Base-by-base conservation (phyloP, 345 rosid genomes). In the Syzygium oleosum region DNA sequence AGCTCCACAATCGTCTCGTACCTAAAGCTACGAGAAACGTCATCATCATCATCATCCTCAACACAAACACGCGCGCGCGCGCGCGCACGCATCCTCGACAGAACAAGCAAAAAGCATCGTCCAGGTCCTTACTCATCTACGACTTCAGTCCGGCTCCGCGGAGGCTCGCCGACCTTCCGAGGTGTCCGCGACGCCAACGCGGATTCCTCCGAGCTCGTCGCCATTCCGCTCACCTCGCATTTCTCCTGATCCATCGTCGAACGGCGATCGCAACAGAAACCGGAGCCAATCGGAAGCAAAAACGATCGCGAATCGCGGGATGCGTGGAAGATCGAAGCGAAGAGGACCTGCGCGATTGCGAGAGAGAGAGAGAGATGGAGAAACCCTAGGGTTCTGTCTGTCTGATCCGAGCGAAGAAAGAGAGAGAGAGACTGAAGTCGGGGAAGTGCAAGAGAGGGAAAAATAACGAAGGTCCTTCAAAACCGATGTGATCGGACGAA, bases 1-100 rank as follows among this genome's bases (percentile, higher is more conserved):
- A 91, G 51, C 84, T 91, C 93, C 49, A 86, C 89, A 46, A 93
- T 84, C 27, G 49, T 17, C 88, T 87, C 89, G 85, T 85, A 89
- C 61, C 94, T 94, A 87, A 61, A 83, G 79, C 52, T 73, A 65
- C 25, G 12, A 86, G 17, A 51, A 61, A 22, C 87, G 52, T 34
- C 49, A 65, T 49, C 41, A 6, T 59, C 51, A 85, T n/a, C 25
- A 16, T 52, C 52, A 61, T 41, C 46, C 46, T 43, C 46, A 43
- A 43, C 46, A 43, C 46, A 43, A 43, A 43, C 46, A 6, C 46
- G 5, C 46, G 1, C 46, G 1, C 46, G 5, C 46, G 1, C 46
- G 5, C 46, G 5, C 1, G 1, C 46, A 43, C 46, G 46, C 46
- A 34, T 34, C 49, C 80, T 19, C 80, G 49, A 73, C 22, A 38